These are phyloP conservation scores for Botryotinia convoluta DNA, from an alignment of 2,329 filamentous ascomycete genomes.

Conservation along the genomic window DNA sequence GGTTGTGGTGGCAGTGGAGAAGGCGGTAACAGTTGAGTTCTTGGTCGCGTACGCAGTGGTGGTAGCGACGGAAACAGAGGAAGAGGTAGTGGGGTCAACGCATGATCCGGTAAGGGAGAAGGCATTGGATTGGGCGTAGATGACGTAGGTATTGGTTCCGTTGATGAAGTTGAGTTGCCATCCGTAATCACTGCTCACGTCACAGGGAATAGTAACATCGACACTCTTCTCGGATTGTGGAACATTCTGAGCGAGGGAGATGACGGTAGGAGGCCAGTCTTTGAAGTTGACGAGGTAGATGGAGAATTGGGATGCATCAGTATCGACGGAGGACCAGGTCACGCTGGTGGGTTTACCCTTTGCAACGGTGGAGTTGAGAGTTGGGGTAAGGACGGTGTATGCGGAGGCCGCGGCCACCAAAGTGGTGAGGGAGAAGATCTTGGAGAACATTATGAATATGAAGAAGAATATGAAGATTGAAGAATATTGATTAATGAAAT, in stretches of 20 bases:
- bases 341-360: constrained; percentile 17
- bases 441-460: constrained; percentile 17
- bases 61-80: background rate
- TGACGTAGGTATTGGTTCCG: constrained; percentile 19
- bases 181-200: constrained; percentile 5
- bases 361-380: constrained; percentile 9
- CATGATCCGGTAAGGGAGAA: constrained; percentile 17
- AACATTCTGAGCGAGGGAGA: constrained; percentile 19
- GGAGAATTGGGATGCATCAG: constrained; percentile 15
- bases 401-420: constrained; percentile 9
- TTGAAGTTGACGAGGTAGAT: constrained; percentile 20
- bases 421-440: constrained; percentile 7
- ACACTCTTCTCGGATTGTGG: background rate
- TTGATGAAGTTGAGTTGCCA: constrained; percentile 22
- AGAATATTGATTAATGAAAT: background rate
- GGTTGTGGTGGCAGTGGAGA: background rate
- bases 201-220: constrained; percentile 13
- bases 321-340: constrained; percentile 6
- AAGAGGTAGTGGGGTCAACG: constrained; percentile 10
- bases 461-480: background rate
- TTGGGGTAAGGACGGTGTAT: constrained; percentile 12
- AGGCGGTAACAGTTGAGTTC: constrained; percentile 1
- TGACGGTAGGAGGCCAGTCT: constrained; percentile 16
- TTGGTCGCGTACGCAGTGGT: constrained; percentile 10
- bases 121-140: constrained; percentile 11